Evolutionary conservation across 2,329 filamentous ascomycete genomes (phyloP).

Genomic region (Scopulariopsis brevicaulis): DNA sequence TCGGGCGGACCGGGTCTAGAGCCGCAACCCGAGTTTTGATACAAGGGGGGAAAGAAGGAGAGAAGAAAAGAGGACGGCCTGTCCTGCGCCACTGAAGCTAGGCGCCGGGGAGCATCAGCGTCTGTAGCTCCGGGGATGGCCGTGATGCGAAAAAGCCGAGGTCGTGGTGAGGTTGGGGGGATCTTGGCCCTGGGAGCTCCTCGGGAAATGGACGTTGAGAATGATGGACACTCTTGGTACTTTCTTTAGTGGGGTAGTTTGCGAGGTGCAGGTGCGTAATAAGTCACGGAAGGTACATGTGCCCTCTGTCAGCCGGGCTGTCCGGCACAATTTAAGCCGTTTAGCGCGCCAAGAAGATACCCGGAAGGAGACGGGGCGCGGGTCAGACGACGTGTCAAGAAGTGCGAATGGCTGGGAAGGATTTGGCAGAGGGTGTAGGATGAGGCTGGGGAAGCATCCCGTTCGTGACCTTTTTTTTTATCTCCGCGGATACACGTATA

Average conservation of each 20-base stretch:
- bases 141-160: not conserved
- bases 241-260: no score
- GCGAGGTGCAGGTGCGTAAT: not conserved
- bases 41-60: not conserved
- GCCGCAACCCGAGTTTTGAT: not conserved
- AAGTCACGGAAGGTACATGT: not conserved
- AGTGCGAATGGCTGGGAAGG: not conserved
- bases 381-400: not conserved
- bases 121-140: not conserved
- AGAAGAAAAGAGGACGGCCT: not conserved
- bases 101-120: not conserved
- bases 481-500: not conserved
- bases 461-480: not conserved
- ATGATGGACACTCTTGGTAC: no score
- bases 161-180: not conserved
- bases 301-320: not conserved
- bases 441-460: not conserved
- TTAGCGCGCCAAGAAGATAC: not conserved
- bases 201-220: no score
- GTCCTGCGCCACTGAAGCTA: not conserved
- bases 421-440: not conserved
- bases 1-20: not conserved
- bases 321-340: not conserved
- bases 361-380: not conserved
- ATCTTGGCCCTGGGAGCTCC: not conserved